Evolutionary conservation across 495 filamentous ascomycete genomes (phyloP).

Genomic region (Daldinia childiae): DNA sequence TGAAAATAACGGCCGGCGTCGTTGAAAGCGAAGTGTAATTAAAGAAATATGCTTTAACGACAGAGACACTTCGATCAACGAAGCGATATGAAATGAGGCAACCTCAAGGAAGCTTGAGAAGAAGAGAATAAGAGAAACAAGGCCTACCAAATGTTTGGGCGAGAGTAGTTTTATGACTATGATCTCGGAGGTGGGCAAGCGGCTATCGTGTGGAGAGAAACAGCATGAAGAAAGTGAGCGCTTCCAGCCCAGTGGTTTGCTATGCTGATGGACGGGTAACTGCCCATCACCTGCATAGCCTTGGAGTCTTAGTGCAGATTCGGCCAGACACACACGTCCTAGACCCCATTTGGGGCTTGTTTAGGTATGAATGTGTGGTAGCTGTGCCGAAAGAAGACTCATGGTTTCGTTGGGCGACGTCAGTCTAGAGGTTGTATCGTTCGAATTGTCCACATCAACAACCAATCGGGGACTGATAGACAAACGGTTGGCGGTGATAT

Average conservation of each 20-base stretch:
- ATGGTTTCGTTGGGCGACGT: conserved; percentile 30
- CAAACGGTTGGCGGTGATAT: conserved; percentile 21
- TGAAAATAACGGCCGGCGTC: conserved; percentile 56
- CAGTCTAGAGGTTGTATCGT: conserved; percentile 34
- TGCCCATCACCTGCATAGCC: conserved; percentile 39
- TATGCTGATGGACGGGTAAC: conserved; percentile 30
- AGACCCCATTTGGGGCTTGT: conserved; percentile 21
- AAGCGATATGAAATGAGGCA: conserved; percentile 54
- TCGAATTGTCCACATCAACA: conserved; percentile 19
- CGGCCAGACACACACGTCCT: conserved; percentile 29
- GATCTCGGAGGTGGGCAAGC: conserved; percentile 33
- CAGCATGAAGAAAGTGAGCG: conserved; percentile 35
- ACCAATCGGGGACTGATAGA: conserved; percentile 30
- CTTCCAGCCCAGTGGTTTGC: conserved; percentile 40
- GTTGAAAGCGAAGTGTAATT: conserved; percentile 43
- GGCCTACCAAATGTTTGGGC: conserved; percentile 41
- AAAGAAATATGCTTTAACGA: conserved; percentile 49
- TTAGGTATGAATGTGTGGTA: conserved; percentile 43
- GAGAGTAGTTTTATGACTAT: conserved; percentile 48
- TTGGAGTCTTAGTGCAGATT: conserved; percentile 38
- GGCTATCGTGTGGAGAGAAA: conserved; percentile 40
- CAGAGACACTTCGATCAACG: conserved; percentile 62
- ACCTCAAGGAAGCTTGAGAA: conserved; percentile 50
- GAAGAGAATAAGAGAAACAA: conserved; percentile 39
- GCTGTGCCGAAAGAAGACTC: conserved; percentile 35